Percentiles rank a stretch among this genome's conserved stretches.
Evolutionary conservation across 2,329 filamentous ascomycete genomes (phyloP).

Genomic region (Epichloe sibirici): DNA sequence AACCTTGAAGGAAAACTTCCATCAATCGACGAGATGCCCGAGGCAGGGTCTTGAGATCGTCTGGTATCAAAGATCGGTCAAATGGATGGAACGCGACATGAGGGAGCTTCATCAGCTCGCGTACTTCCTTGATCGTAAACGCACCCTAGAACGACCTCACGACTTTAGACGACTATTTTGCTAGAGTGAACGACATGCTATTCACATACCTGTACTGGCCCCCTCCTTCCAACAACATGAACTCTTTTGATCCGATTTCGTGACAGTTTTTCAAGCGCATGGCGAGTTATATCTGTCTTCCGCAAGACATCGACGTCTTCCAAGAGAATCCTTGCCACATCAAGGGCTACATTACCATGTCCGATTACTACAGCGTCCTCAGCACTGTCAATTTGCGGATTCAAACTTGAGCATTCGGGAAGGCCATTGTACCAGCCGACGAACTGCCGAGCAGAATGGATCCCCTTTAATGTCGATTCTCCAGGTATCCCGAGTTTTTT

Average conservation of each 20-base stretch:
- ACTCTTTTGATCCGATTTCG: slow-evolving; percentile 67
- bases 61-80: slow-evolving; percentile 52
- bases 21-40: slow-evolving; percentile 66
- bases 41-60: slow-evolving; percentile 55
- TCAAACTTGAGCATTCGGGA: slow-evolving; percentile 62
- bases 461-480: slow-evolving; percentile 57
- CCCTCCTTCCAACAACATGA: slow-evolving; percentile 76
- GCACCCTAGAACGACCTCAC: slow-evolving; percentile 47
- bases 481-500: slow-evolving; percentile 67
- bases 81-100: slow-evolving; percentile 61
- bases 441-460: slow-evolving; percentile 83
- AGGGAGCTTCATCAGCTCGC: slow-evolving; percentile 73
- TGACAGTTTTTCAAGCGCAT: slow-evolving; percentile 62
- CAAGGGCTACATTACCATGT: slow-evolving; percentile 91
- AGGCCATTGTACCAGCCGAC: slow-evolving; percentile 98
- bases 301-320: slow-evolving; percentile 60
- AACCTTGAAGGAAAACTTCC: slow-evolving; percentile 70
- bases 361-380: slow-evolving; percentile 83
- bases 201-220: slow-evolving; percentile 63
- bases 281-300: slow-evolving; percentile 79
- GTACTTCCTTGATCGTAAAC: slow-evolving; percentile 89
- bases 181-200: not conserved
- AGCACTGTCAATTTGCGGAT: slow-evolving; percentile 60
- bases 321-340: slow-evolving; percentile 81
- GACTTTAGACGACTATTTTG: not conserved